Base-by-base conservation (phyloP, 73 alveolate species). In the Loxodes magnus region DNA sequence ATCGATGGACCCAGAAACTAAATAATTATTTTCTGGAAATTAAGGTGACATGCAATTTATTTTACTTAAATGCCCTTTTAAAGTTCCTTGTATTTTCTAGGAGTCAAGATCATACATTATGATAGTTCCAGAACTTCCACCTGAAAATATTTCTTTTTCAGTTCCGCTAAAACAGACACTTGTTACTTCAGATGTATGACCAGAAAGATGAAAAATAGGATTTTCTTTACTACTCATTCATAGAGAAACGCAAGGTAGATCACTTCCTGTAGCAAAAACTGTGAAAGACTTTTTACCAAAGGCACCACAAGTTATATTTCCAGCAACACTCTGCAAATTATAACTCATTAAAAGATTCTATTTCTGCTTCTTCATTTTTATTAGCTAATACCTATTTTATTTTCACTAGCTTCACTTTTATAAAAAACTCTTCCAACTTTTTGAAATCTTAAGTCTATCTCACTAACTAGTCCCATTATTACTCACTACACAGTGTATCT, bases 121-220 rank as follows among this genome's bases (percentile, higher is more conserved):
- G 16, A 77, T 65, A 16, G 85, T 77, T 0, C 91, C 91, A 10
- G 85, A 84, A 19, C 39, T 38, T 9, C 85, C 35, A 4, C 91
- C 91, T 5, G 91, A 62, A 49, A 43, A 71, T 10, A 77, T 54
- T 3, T 63, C 44, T 5, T 52, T 64, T 4, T 78, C 85, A 2
- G 54, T 43, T 16, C 37, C 43, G 43, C 49, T 22, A 34, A 64
- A 77, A 27, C 30, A 46, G 0, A 71, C 24, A 28, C 48, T 46
- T 4, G 76, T 61, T n/a, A 77, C 72, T 19, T 66, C 84, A n/a
- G 73, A 24, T 2, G 68, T 9, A 35, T 71, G 86, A 9, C 86
- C 79, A 22, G 51, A 34, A 20, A 71, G 22, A 21, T 23, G 67
- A 7, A 71, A 39, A 46, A 50, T 36, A 4, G 77, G 64, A 2